Evolutionary conservation across 2,329 filamentous ascomycete species (phyloP).

Genomic region (Dothideomycetidae sp.): DNA sequence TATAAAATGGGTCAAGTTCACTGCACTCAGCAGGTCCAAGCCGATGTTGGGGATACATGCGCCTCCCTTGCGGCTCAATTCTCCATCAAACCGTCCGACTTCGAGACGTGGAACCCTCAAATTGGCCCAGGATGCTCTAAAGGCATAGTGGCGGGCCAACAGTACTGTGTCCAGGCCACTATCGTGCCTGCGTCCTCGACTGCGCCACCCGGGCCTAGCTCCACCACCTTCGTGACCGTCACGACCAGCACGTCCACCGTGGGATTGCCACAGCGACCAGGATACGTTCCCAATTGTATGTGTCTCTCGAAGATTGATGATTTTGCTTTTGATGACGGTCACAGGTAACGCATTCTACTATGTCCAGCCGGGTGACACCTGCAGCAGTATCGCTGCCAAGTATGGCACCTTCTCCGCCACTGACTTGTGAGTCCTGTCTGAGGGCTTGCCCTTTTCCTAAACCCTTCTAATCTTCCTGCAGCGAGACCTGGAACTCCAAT

Average conservation of each 20-base stretch:
- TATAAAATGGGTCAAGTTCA: background rate
- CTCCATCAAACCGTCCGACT: background rate
- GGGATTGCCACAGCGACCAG: background rate
- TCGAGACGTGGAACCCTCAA: background rate
- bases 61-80: background rate
- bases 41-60: background rate
- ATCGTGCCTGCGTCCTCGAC: background rate
- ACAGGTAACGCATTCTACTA: background rate
- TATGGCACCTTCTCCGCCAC: background rate
- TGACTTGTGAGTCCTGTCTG: background rate
- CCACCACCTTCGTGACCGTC: background rate
- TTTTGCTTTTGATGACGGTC: background rate
- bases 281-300: background rate
- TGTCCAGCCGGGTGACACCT: background rate
- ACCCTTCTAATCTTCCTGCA: background rate
- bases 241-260: background rate
- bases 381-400: background rate
- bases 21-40: background rate
- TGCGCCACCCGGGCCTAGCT: background rate
- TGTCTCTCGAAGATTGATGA: background rate
- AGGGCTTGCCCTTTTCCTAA: background rate
- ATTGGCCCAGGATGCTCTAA: background rate
- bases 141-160: background rate
- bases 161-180: slow-evolving; percentile 1
- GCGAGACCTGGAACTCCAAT: background rate